These are phyloP conservation scores for Gigaspora rosea DNA, from an alignment of 192 early-diverging fungal genomes.

Conservation along the genomic window DNA sequence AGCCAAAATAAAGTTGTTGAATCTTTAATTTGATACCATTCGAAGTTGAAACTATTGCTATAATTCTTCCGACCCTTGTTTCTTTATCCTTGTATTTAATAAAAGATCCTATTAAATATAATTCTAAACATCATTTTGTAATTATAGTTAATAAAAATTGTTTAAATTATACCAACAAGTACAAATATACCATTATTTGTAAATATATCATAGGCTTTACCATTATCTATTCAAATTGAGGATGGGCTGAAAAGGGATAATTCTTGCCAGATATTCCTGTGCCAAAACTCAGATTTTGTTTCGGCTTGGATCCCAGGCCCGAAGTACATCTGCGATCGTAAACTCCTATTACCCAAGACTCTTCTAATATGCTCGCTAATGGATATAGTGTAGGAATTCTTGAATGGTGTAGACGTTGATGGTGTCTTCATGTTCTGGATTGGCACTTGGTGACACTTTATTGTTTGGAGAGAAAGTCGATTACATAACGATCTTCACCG, in stretches of 20 bases:
- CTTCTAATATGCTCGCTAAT: not conserved
- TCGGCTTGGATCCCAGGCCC: not conserved
- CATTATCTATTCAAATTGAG: not conserved
- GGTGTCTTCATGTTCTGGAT: not conserved
- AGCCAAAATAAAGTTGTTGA: no score
- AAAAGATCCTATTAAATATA: not conserved
- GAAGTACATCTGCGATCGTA: not conserved
- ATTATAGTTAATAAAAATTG: not conserved
- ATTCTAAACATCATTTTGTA: not conserved
- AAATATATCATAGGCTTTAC: not conserved
- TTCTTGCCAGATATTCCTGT: not conserved
- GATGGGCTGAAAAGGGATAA: not conserved
- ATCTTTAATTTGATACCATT: no score
- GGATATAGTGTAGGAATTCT: not conserved
- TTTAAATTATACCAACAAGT: no score
- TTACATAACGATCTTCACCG: not conserved
- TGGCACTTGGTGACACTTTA: constrained; percentile 1
- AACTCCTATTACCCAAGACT: not conserved
- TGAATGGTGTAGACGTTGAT: not conserved
- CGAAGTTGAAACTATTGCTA: no score
- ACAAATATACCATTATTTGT: not conserved
- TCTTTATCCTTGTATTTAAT: no score
- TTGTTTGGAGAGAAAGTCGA: not conserved
- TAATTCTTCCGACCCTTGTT: no score
- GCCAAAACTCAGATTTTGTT: constrained; percentile 9